Evolutionary conservation across 345 rosid species (phyloP), one percentile per base, ranked within the genome.

Genomic region (Eucalyptus sp.): DNA sequence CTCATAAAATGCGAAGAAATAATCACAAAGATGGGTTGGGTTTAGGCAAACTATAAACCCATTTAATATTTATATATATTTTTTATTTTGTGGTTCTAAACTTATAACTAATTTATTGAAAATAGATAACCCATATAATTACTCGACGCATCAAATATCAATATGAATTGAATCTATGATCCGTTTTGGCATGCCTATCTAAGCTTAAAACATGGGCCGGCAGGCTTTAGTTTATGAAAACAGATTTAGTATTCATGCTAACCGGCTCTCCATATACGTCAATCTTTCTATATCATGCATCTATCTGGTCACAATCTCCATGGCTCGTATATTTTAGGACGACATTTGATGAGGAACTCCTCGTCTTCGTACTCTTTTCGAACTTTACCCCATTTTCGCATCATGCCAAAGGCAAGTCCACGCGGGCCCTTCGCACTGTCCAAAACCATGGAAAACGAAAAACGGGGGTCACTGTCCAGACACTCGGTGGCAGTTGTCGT

Each of bases 21-120:
- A 9, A 24, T 56, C 0, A 56, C 29, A 24, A 56, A 56, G 12
- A 56, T 24, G 0, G 13, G 62, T 24, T 56, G 0, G 13, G 13
- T 24, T 1, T 56, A 24, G 0, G 0, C 0, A 56, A 56, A 4
- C 0, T 56, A 0, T 56, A 0, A 56, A 56, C 13, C 6, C 27
- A 24, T 24, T 56, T 56, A 56, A 56, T 1, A 56, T 8, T 8
- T 22, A 54, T 20, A 54, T 50, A 18, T 1, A 20, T 52, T 54
- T 13, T 18, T 54, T 18, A 3, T 54, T 54, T 20, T 8, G 5
- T 54, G 11, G 0, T 22, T 56, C 5, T 2, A 56, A 24, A 56
- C 29, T 22, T 56, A 56, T 9, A 56, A 56, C 12, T 24, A 6
- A 24, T 56, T 56, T 8, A 0, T 24, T 56, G 1, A 56, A 10